A percentile compares a stretch with the other conserved stretches of the same genome.
These are phyloP conservation scores for Colletotrichum tofieldiae DNA, from an alignment of 2,329 filamentous ascomycete genomes.

Conservation along the genomic window DNA sequence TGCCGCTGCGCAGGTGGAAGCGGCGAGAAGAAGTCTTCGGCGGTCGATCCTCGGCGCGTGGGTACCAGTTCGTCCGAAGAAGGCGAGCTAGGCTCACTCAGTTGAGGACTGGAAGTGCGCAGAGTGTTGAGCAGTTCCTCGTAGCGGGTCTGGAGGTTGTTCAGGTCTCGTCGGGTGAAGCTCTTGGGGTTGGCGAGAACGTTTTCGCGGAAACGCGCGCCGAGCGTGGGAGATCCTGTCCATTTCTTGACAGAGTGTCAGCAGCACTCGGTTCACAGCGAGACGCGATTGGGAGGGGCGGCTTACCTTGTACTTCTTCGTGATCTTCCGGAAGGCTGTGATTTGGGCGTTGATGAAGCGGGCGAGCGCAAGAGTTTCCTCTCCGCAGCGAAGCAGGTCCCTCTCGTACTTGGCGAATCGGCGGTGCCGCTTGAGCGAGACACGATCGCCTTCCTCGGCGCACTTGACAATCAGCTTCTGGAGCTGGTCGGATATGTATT, in stretches of 20 bases:
- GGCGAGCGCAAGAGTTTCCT: constrained; percentile 79
- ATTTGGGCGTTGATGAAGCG: constrained; percentile 83
- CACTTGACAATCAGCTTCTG: constrained; percentile 64
- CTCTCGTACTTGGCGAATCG: constrained; percentile 69
- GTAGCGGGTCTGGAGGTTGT: constrained; percentile 64
- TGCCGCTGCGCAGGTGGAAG: constrained; percentile 39
- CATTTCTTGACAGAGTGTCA: constrained; percentile 73
- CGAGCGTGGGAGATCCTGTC: constrained; percentile 80
- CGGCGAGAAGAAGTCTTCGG: constrained; percentile 32
- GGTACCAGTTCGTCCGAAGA: constrained; percentile 48
- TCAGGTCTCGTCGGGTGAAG: constrained; percentile 79
- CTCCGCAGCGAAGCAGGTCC: constrained; percentile 71
- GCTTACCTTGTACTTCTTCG: constrained; percentile 85
- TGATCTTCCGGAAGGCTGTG: constrained; percentile 84
- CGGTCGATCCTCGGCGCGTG: constrained; percentile 41
- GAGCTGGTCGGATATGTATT: constrained; percentile 65
- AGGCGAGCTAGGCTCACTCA: constrained; percentile 59
- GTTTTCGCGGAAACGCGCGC: constrained; percentile 76
- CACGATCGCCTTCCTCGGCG: constrained; percentile 52
- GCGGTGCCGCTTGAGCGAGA: constrained; percentile 64
- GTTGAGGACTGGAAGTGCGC: constrained; percentile 60
- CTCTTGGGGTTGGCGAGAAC: constrained; percentile 78
- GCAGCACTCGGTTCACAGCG: constrained; percentile 12
- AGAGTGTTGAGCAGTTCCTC: constrained; percentile 66
- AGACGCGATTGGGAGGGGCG: not conserved